These are phyloP conservation scores for Amphirosellinia nigrospora DNA, from an alignment of 495 filamentous ascomycete genomes.

Conservation along the genomic window DNA sequence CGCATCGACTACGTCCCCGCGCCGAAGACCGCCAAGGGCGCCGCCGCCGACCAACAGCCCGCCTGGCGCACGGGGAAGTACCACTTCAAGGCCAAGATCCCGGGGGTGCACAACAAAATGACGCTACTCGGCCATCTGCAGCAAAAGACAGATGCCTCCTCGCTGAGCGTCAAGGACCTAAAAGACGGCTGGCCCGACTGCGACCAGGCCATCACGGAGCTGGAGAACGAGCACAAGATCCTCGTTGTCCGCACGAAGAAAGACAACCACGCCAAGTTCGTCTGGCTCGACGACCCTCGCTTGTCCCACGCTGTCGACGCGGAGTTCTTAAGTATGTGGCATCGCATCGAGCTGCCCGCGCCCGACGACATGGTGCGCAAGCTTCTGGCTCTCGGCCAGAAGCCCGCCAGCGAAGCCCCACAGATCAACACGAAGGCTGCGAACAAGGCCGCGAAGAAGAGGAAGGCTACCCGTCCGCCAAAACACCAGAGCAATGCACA, in stretches of 20 bases:
- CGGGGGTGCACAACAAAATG: constrained; percentile 75
- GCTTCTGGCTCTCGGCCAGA: constrained; percentile 73
- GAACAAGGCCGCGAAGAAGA: constrained; percentile 71
- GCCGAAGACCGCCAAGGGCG: constrained; percentile 55
- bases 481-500: constrained; percentile 88
- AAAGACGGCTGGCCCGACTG: constrained; percentile 94
- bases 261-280: constrained; percentile 80
- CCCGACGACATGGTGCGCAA: constrained; percentile 76
- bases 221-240: constrained; percentile 80
- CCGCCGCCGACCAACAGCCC: constrained; percentile 29
- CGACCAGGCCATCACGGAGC: constrained; percentile 72
- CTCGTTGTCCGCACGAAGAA: constrained; percentile 91
- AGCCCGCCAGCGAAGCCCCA: constrained; percentile 76
- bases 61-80: constrained; percentile 69
- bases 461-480: constrained; percentile 71
- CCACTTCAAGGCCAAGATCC: constrained; percentile 75
- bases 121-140: constrained; percentile 82
- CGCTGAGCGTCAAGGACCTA: constrained; percentile 82
- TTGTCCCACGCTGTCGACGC: constrained; percentile 76
- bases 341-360: constrained; percentile 77
- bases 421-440: constrained; percentile 64
- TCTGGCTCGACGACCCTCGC: constrained; percentile 87
- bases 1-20: constrained; percentile 74
- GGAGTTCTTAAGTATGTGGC: constrained; percentile 84
- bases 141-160: constrained; percentile 77